phyloP scores from a whole-genome alignment of 108 stramenopile species.

The Tribonema minus region DNA sequence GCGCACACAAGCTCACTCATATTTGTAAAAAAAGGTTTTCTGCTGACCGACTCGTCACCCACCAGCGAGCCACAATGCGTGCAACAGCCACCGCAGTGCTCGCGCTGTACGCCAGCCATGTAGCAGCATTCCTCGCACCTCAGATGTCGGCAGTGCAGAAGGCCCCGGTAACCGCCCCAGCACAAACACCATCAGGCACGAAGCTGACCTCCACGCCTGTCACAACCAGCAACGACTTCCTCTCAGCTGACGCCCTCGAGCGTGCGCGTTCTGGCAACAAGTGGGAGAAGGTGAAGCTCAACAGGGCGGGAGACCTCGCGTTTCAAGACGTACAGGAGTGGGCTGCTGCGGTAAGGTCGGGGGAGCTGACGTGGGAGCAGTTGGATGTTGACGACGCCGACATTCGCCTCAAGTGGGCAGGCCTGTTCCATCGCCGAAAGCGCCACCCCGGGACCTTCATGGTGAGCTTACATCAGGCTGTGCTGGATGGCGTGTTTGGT shows the following conservation, averaged over 20 bases:
- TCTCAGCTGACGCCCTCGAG: constrained; percentile 25
- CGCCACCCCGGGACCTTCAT: constrained; percentile 90
- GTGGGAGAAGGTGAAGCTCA: constrained; percentile 38
- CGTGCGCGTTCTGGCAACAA: constrained; percentile 11
- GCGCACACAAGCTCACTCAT: too few relatives aligned
- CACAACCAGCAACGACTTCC: constrained; percentile 13
- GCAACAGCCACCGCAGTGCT: too few relatives aligned
- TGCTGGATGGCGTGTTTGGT: not conserved
- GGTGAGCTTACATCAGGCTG: constrained; percentile 60
- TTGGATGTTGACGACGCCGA: constrained; percentile 68
- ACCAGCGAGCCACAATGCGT: too few relatives aligned
- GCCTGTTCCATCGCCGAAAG: constrained; percentile 82
- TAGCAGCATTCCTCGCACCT: too few relatives aligned
- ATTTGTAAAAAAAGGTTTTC: too few relatives aligned
- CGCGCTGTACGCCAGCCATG: too few relatives aligned
- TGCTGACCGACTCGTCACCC: too few relatives aligned
- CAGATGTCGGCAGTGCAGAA: too few relatives aligned
- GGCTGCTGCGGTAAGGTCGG: constrained; percentile 31
- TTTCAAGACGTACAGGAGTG: constrained; percentile 27
- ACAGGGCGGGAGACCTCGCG: constrained; percentile 6
- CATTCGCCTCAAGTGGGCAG: constrained; percentile 81
- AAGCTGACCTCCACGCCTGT: too few relatives aligned
- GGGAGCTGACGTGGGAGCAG: constrained; percentile 41
- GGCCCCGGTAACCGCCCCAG: too few relatives aligned
- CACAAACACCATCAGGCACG: too few relatives aligned